A percentile compares a stretch with the other conserved stretches of the same genome.
phyloP scores from a whole-genome alignment of 2,329 filamentous ascomycete species.

The Diplodia seriata region DNA sequence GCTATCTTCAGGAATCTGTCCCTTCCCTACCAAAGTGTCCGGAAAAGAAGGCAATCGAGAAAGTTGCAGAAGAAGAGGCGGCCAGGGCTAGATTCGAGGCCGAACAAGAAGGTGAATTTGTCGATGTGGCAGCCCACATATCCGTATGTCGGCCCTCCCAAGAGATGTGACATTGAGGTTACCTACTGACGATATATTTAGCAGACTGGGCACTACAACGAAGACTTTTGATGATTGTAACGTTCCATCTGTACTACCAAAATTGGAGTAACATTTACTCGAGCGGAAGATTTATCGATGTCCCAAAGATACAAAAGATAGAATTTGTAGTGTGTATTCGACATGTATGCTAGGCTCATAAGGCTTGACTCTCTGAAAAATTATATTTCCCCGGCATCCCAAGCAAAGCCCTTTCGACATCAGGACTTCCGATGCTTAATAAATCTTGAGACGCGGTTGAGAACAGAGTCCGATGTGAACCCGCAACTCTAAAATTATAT shows the following conservation, averaged over 20 bases:
- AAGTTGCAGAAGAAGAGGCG: background rate
- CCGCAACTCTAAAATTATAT: too few relatives aligned
- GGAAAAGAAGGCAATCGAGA: slow-evolving; percentile 13
- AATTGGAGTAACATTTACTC: background rate
- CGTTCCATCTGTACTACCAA: too few relatives aligned
- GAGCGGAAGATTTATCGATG: background rate
- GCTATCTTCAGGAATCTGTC: background rate
- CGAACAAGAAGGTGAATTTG: slow-evolving; percentile 3
- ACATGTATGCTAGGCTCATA: too few relatives aligned
- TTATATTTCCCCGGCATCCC: too few relatives aligned
- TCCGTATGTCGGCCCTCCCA: background rate
- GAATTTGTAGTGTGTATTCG: too few relatives aligned
- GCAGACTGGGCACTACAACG: background rate
- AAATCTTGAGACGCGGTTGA: too few relatives aligned
- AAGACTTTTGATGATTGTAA: background rate
- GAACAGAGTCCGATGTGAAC: too few relatives aligned
- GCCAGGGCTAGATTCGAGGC: background rate
- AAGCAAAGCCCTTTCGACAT: too few relatives aligned
- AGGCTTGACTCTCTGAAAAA: too few relatives aligned
- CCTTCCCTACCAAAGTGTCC: background rate
- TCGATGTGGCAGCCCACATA: background rate
- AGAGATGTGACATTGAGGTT: background rate
- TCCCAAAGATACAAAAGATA: too few relatives aligned
- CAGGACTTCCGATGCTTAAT: too few relatives aligned
- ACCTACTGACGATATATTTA: background rate